These are phyloP conservation scores for Solanum hybrid DNA, from an alignment of 305 asterid genomes.

Conservation along the genomic window DNA sequence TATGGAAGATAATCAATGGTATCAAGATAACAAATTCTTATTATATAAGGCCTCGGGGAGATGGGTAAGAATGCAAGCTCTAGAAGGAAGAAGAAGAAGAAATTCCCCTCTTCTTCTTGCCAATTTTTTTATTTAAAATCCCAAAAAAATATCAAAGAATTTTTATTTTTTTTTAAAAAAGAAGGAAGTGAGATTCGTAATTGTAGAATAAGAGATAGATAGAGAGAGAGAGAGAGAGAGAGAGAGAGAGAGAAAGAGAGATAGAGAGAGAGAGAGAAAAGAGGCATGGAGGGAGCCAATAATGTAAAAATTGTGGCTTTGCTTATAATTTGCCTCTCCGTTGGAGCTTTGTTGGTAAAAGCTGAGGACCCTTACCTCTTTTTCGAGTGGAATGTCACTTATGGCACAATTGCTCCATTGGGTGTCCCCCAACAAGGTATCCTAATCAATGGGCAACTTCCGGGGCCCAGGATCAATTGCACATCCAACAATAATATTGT, in stretches of 20 bases:
- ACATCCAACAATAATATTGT: conserved; percentile 33
- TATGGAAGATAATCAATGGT: background rate
- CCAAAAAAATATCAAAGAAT: background rate
- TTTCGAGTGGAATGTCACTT: conserved; percentile 29
- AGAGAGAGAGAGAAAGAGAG: background rate
- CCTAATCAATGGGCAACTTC: conserved; percentile 31
- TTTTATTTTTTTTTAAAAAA: background rate
- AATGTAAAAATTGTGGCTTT: background rate
- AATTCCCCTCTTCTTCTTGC: background rate
- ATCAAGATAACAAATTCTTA: background rate
- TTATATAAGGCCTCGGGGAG: background rate
- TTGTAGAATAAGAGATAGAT: background rate
- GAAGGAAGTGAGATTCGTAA: background rate
- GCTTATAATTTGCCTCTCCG: conserved; percentile 2
- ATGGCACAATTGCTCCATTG: conserved; percentile 26
- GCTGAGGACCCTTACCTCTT: conserved; percentile 29
- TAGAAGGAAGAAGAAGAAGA: conserved; percentile 6
- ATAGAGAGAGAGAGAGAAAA: background rate
- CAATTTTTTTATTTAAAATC: background rate
- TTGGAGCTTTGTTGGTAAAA: background rate
- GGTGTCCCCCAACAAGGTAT: conserved; percentile 30
- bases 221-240: background rate
- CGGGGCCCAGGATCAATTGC: conserved; percentile 32
- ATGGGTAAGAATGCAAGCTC: background rate
- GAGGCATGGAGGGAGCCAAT: conserved; percentile 12